These are phyloP conservation scores for Aspergillus clavatus DNA, from an alignment of 2,329 filamentous ascomycete species.

Conservation along the genomic window DNA sequence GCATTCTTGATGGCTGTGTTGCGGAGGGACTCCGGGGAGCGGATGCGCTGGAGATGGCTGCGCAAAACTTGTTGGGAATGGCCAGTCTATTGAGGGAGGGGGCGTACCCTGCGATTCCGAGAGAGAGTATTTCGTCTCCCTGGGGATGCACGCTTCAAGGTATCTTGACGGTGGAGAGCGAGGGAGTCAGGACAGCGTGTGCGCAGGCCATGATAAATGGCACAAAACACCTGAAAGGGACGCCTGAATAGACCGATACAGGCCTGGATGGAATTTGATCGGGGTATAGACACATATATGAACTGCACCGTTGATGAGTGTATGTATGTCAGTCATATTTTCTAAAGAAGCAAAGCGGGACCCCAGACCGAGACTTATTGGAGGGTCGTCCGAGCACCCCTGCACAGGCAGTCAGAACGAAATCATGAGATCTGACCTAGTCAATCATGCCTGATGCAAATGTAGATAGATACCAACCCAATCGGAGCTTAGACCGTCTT, in stretches of 20 bases:
- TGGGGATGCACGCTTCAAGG: conserved; percentile 61
- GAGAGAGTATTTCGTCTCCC: conserved; percentile 59
- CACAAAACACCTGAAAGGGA: conserved; percentile 24
- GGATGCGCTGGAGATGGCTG: conserved; percentile 58
- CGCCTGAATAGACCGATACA: conserved; percentile 6
- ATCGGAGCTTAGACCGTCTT: not conserved
- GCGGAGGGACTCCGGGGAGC: conserved; percentile 58
- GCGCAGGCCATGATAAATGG: conserved; percentile 46
- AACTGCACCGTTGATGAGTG: not conserved
- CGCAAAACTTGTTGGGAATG: conserved; percentile 56
- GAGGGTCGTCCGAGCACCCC: not conserved
- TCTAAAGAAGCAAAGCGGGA: not conserved
- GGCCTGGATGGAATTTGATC: too few relatives aligned
- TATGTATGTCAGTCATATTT: not conserved
- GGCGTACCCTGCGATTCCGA: conserved; percentile 56
- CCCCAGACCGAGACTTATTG: not conserved
- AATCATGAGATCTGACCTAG: not conserved
- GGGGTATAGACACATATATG: not conserved
- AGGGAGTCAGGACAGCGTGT: conserved; percentile 51
- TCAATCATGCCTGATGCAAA: not conserved
- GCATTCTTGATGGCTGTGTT: conserved; percentile 57
- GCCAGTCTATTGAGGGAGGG: conserved; percentile 54
- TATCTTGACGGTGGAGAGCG: conserved; percentile 55
- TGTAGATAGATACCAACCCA: not conserved
- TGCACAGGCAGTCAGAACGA: not conserved